Conservation (phyloP, 2,329 filamentous ascomycete genomes). For the Allantophomopsis cytisporea region DNA sequence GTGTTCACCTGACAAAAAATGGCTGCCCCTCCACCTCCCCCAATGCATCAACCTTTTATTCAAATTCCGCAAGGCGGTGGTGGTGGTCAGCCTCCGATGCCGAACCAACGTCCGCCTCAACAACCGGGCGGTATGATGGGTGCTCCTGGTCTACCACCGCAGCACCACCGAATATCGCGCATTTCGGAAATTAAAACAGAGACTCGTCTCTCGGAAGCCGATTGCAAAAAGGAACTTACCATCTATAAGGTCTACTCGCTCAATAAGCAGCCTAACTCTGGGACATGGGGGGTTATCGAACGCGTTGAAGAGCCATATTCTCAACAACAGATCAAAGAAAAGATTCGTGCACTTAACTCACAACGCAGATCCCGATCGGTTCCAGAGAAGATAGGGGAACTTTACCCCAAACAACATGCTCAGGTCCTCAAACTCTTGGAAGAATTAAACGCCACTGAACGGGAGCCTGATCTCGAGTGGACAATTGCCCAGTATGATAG, state of each 20-base stretch:
- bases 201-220: slow-evolving; percentile 8
- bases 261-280: slow-evolving; percentile 7
- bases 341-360: slow-evolving; percentile 12
- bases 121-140: not conserved
- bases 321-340: slow-evolving; percentile 13
- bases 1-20: no score
- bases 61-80: no score
- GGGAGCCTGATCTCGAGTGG: slow-evolving; percentile 13
- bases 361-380: slow-evolving; percentile 8
- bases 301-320: slow-evolving; percentile 11
- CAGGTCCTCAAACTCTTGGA: slow-evolving; percentile 16
- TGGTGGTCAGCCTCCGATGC: no score
- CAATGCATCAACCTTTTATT: no score
- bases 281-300: slow-evolving; percentile 14
- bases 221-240: slow-evolving; percentile 13
- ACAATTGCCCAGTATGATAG: slow-evolving; percentile 14
- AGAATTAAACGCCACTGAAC: slow-evolving; percentile 9
- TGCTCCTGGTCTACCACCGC: not conserved
- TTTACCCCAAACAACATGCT: slow-evolving; percentile 11
- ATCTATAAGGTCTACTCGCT: slow-evolving; percentile 11
- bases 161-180: slow-evolving; percentile 1
- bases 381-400: slow-evolving; percentile 12
- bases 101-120: no score
- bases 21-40: no score
- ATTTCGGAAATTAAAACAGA: slow-evolving; percentile 10